These are phyloP conservation scores for Scheffersomyces insectosa DNA, from an alignment of 1,139 yeast genomes.

Conservation along the genomic window DNA sequence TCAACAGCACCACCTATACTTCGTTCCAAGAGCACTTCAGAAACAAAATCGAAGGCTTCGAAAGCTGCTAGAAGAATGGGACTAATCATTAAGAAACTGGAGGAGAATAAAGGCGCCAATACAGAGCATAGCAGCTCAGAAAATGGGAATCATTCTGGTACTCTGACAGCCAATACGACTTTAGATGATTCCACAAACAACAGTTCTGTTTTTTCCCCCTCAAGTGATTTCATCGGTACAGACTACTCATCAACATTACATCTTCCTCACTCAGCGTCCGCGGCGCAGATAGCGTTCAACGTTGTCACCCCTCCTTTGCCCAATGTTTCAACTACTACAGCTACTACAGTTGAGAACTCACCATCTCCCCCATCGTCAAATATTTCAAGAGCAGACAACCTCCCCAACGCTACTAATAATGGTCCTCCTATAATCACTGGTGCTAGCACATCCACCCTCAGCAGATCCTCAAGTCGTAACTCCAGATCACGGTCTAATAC, in stretches of 20 bases:
- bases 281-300: conserved; percentile 26
- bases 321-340: conserved; percentile 16
- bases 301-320: conserved; percentile 19
- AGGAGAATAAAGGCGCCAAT: conserved; percentile 10
- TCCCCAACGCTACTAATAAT: conserved; percentile 7
- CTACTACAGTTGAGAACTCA: conserved; percentile 17
- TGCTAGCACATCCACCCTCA: conserved; percentile 8
- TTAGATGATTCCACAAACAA: neutral
- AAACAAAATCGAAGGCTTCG: conserved; percentile 56
- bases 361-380: conserved; percentile 14
- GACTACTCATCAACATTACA: conserved; percentile 9
- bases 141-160: neutral
- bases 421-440: conserved; percentile 3
- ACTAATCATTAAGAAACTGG: conserved; percentile 52
- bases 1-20: conserved; percentile 20
- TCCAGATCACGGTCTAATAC: conserved; percentile 41
- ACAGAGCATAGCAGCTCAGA: neutral
- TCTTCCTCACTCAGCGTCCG: conserved; percentile 24
- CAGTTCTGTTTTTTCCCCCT: neutral
- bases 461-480: conserved; percentile 17
- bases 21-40: conserved; percentile 60
- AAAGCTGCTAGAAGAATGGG: conserved; percentile 68
- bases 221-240: neutral
- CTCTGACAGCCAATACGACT: neutral
- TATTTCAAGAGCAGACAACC: conserved; percentile 5